Conservation (phyloP, 192 early-diverging fungal species). For the Rhizoclosmatium sp. region DNA sequence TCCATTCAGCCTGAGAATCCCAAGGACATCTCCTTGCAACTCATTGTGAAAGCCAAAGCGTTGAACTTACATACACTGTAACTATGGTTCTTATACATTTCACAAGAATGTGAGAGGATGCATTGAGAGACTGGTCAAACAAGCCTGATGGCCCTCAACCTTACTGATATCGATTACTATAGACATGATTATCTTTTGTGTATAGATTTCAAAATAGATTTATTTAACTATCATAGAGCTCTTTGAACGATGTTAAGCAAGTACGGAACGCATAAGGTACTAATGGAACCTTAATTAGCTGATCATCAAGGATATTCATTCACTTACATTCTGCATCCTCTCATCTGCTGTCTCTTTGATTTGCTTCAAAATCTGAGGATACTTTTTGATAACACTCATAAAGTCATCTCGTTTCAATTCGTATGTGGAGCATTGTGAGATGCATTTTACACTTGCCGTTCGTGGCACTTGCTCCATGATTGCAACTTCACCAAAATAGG, state of each 20-base stretch:
- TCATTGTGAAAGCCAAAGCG: too few relatives aligned
- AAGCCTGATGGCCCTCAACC: too few relatives aligned
- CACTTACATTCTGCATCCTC: conserved; percentile 48
- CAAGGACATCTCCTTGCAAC: too few relatives aligned
- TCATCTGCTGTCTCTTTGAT: conserved; percentile 55
- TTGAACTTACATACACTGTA: too few relatives aligned
- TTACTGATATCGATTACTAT: too few relatives aligned
- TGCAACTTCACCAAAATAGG: conserved; percentile 67
- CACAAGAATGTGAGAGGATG: too few relatives aligned
- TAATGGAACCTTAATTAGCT: not conserved
- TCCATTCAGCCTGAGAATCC: too few relatives aligned
- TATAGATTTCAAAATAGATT: too few relatives aligned
- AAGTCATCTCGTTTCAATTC: conserved; percentile 49
- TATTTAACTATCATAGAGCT: too few relatives aligned
- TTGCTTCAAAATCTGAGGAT: conserved; percentile 40
- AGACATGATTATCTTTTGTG: too few relatives aligned
- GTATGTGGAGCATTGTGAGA: conserved; percentile 48
- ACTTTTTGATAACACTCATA: conserved; percentile 41
- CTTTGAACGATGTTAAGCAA: conserved; percentile 36
- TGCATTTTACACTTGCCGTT: conserved; percentile 53
- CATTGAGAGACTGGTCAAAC: too few relatives aligned
- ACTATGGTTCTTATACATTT: too few relatives aligned
- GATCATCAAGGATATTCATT: not conserved
- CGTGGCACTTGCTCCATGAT: conserved; percentile 60
- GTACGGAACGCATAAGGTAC: conserved; percentile 55